Base-by-base conservation (phyloP, 2,329 filamentous ascomycete species). In the Plenodomus lindquistii region DNA sequence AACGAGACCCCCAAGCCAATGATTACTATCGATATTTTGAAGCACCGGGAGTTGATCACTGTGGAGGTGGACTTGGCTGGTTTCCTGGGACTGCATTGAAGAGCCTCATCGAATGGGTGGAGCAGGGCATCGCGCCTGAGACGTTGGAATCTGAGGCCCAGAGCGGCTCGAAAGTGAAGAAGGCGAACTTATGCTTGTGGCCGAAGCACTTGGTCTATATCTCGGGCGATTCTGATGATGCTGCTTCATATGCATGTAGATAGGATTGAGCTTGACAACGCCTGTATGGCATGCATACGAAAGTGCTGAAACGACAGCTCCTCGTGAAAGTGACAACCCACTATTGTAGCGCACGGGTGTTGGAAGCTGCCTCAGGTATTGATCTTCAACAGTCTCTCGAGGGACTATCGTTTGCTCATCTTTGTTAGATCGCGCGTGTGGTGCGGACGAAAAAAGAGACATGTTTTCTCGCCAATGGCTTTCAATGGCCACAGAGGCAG, bases 11-110 rank as follows among this genome's bases (percentile, higher is more conserved):
- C 2, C 40, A 54, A 6, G 42, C 50, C 9, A 37, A 41, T 18
- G 58, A 68, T 5, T 68, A 56, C 41, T 65, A 58, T 42, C 59
- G 65, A 1, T 46, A 67, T n/a, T 70, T 71, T 31, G 52, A 66
- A 15, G 68, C 66, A 11, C 68, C 66, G 11, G 66, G 65, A 1
- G 59, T 69, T 1, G 53, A 49, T 19, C 67, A 70, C 42, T 69
- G 65, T 44, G 52, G 44, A 1, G 44, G 54, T 16, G 65, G 65
- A 2, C 13, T 36, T 1, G 65, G 67, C 1, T 51, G 55, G 44
- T 46, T 54, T 31, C 66, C 65, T 10, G 51, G 41, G 4, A 46
- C 60, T 48, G 45, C 58, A 8, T 40, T 70, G 2, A 50, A 59
- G 6, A 40, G 19, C 9, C 47, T 69, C 22, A 55, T 61, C 8